Evolutionary conservation across 2,329 filamentous ascomycete species (phyloP).

Genomic region (Magnaporthiopsis incrustans): DNA sequence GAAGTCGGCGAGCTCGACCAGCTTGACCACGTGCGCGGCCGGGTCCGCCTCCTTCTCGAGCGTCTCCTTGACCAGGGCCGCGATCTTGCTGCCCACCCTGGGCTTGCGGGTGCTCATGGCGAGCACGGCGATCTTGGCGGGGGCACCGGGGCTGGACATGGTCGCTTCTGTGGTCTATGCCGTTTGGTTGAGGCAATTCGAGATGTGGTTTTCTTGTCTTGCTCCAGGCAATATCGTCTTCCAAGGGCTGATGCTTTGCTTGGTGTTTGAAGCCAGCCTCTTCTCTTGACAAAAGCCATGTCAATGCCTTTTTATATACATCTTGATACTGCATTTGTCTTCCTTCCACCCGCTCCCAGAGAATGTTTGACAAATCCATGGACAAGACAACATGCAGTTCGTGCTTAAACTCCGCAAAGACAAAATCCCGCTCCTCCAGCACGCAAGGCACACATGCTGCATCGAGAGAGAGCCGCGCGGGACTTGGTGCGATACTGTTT

Average conservation of each 20-base stretch:
- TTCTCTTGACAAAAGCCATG: background rate
- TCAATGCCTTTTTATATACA: background rate
- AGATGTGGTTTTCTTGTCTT: too few species aligned
- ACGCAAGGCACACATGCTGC: background rate
- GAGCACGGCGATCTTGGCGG: slow-evolving; percentile 25
- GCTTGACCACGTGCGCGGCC: background rate
- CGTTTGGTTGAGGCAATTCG: background rate
- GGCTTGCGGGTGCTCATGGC: slow-evolving; percentile 26
- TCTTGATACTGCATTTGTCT: background rate
- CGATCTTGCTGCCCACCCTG: slow-evolving; percentile 26
- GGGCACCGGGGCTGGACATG: slow-evolving; percentile 5
- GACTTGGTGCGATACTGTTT: background rate
- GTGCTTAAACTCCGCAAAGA: too few species aligned
- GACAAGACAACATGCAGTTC: too few species aligned
- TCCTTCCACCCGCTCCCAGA: too few species aligned
- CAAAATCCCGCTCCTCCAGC: too few species aligned
- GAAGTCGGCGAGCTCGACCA: slow-evolving; percentile 28
- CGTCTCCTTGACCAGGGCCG: slow-evolving; percentile 22
- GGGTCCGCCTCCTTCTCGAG: slow-evolving; percentile 7
- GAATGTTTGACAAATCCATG: too few species aligned
- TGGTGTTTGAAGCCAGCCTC: background rate
- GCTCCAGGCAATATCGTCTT: too few species aligned
- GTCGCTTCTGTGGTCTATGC: background rate
- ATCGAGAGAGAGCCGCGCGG: background rate
- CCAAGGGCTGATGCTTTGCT: background rate